Base-by-base conservation (phyloP, 2,329 filamentous ascomycete genomes). In the Aspergillus tamarii region DNA sequence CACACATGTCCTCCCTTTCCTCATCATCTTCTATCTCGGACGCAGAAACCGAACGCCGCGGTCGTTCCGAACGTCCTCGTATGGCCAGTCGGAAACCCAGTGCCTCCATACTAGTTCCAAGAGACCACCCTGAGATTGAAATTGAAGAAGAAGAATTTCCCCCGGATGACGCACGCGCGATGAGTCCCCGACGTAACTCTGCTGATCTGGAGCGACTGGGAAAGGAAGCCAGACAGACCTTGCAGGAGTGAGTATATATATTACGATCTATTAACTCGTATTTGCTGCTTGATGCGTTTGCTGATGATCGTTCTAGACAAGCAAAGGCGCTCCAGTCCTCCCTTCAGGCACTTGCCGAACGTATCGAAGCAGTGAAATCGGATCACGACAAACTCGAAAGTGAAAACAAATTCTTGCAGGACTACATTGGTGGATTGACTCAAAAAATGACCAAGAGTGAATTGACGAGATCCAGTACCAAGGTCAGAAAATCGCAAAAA, bases 351-450 rank as follows among this genome's bases (percentile, higher is more conserved):
- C 91, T 98, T 50, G 93, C 97, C 69, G 92, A 97, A 79, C 91
- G 93, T 58, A 96, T 98, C 76, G 95, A 99, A 75, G 92, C 92
- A 34, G 94, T 98, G 67, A 92, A 93, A 78, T 90, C 91, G 71
- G 94, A 98, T 76, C 94, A 99, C 76, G 93, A 97, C 81, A 97
- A 97, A 80, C 88, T 99, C 60, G 94, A 98, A 79, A 95, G 87
- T 78, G 94, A 97, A 78, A 99, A 99, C 84, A 94, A 93, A 74
- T 97, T 98, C 75, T 82, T 99, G 55, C 94, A 98, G 79, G 97
- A 97, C 78, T 98, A 98, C 77, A 98, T 98, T 73, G 94, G 94
- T 68, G 94, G 97, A 74, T 85, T 98, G 61, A 98, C 97, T 87
- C 92, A 92, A 72, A 88, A 87, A 60, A 82, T 84, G 81, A 80